Evolutionary conservation across 2,329 filamentous ascomycete species (phyloP).

Genomic region (Alternaria brassicae): DNA sequence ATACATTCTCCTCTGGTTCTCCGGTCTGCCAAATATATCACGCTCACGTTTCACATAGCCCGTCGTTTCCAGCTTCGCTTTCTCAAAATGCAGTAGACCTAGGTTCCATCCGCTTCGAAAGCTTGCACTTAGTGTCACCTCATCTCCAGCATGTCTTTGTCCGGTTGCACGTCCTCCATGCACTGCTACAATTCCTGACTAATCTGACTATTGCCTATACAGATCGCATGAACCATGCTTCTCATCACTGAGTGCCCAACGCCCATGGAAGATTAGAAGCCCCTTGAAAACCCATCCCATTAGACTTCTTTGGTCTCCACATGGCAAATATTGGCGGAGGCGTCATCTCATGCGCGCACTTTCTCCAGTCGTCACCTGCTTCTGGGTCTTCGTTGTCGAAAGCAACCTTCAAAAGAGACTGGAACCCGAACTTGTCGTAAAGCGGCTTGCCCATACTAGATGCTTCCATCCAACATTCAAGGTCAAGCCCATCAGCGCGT

Average conservation of each 20-base stretch:
- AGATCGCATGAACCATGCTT: background rate
- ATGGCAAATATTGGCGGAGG: slow-evolving; percentile 40
- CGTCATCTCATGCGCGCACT: slow-evolving; percentile 44
- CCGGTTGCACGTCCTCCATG: background rate
- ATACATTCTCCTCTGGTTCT: background rate
- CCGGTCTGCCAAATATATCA: background rate
- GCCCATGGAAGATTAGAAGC: slow-evolving; percentile 35
- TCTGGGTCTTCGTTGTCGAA: slow-evolving; percentile 38
- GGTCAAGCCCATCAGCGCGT: slow-evolving; percentile 42
- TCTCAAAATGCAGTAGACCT: background rate
- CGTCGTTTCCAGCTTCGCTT: background rate
- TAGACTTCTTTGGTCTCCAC: slow-evolving; percentile 42
- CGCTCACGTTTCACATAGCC: background rate
- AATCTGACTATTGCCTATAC: background rate
- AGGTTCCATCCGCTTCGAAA: background rate
- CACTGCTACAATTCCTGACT: background rate
- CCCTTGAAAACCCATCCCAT: slow-evolving; percentile 19
- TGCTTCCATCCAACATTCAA: slow-evolving; percentile 51
- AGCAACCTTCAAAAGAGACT: slow-evolving; percentile 36
- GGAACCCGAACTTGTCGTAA: slow-evolving; percentile 46
- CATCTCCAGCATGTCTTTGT: background rate
- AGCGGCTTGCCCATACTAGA: slow-evolving; percentile 46
- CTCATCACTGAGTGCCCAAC: slow-evolving; percentile 7
- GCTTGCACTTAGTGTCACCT: background rate
- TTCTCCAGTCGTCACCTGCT: slow-evolving; percentile 43